These are phyloP conservation scores for Grosmannia huntii DNA, from an alignment of 2,329 filamentous ascomycete species.

Conservation along the genomic window DNA sequence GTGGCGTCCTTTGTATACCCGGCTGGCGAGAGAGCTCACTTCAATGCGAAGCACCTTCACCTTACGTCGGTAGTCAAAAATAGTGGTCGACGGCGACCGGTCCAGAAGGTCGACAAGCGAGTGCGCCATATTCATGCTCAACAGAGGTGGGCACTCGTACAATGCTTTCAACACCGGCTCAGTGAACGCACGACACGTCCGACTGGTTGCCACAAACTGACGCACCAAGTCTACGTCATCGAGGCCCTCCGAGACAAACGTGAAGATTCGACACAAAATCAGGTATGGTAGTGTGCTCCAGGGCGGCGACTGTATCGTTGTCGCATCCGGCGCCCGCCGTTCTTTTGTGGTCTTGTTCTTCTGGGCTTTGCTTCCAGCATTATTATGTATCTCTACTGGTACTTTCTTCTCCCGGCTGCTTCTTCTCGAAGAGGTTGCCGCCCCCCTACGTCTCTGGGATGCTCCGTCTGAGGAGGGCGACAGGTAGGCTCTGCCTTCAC, in stretches of 20 bases:
- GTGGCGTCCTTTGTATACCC: slow-evolving; percentile 37
- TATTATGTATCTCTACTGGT: neutral
- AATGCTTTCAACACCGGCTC: slow-evolving; percentile 64
- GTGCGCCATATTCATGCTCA: slow-evolving; percentile 29
- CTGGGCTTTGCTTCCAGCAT: neutral
- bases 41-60: slow-evolving; percentile 59
- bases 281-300: slow-evolving; percentile 29
- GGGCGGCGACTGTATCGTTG: neutral
- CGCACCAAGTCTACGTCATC: slow-evolving; percentile 27
- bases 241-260: slow-evolving; percentile 49
- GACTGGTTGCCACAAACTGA: slow-evolving; percentile 55
- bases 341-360: neutral
- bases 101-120: slow-evolving; percentile 40
- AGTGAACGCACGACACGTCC: slow-evolving; percentile 49
- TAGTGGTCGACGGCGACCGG: slow-evolving; percentile 32
- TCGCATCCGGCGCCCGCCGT: neutral
- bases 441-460: neutral
- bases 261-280: slow-evolving; percentile 57
- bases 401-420: neutral
- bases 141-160: slow-evolving; percentile 56
- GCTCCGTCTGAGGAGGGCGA: slow-evolving; percentile 2
- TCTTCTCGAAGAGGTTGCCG: neutral
- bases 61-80: slow-evolving; percentile 57
- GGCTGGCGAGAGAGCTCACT: slow-evolving; percentile 41
- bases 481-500: slow-evolving; percentile 2